These are phyloP conservation scores for Cytidiella melzeri DNA, from an alignment of 768 basidiomycete species.

Conservation along the genomic window DNA sequence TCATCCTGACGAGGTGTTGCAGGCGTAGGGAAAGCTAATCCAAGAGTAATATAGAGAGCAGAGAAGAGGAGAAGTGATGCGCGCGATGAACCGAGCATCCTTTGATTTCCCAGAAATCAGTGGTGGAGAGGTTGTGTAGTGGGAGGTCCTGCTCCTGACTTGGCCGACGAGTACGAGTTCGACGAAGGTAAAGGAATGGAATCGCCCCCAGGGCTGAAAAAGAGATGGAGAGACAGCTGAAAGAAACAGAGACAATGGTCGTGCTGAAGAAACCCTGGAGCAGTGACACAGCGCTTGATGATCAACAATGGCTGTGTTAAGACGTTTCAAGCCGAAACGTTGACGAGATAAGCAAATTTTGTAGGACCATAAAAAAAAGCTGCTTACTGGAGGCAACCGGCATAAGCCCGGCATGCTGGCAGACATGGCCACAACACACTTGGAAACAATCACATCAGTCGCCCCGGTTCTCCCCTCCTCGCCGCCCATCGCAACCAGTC, in stretches of 20 bases:
- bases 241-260: slow-evolving; percentile 15
- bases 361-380: neutral
- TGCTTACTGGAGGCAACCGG: slow-evolving; percentile 10
- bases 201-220: slow-evolving; percentile 30
- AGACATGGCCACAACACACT: neutral
- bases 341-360: neutral
- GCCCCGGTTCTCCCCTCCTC: neutral
- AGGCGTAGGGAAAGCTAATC: slow-evolving; percentile 24
- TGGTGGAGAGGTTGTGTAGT: slow-evolving; percentile 16
- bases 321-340: no score
- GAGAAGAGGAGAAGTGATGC: slow-evolving; percentile 17
- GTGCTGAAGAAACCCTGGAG: slow-evolving; percentile 7
- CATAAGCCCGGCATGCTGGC: neutral
- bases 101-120: slow-evolving; percentile 15
- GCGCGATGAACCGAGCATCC: slow-evolving; percentile 22
- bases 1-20: slow-evolving; percentile 16
- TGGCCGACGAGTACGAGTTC: slow-evolving; percentile 20
- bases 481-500: neutral
- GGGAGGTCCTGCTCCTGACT: slow-evolving; percentile 36
- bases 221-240: slow-evolving; percentile 15
- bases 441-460: slow-evolving; percentile 2
- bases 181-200: slow-evolving; percentile 21
- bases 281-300: no score
- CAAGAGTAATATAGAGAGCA: slow-evolving; percentile 20
- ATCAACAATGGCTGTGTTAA: no score